Base-by-base conservation (phyloP, 73 alveolate genomes). In the Paramecium primaurelia region DNA sequence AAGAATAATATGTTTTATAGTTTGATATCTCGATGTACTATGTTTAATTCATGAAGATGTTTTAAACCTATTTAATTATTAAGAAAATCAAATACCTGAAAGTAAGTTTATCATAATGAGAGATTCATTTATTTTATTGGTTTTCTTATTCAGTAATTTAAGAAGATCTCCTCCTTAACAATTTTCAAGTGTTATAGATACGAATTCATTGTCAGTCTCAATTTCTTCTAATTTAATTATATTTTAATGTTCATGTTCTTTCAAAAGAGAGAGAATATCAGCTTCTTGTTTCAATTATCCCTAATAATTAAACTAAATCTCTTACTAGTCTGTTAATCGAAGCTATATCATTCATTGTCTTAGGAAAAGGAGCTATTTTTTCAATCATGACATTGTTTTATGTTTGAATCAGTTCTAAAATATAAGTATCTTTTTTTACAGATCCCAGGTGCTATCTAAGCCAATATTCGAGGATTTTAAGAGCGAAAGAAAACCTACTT, bases 81-180 rank as follows among this genome's bases (percentile, higher is more conserved):
- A n/a, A 37, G 18, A 37, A 6, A 1, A 73, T 36, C 14, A 3
- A 37, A 6, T 80, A 45, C 91, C 91, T 26, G 47, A 49, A 34
- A 80, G 42, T 49, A 80, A 12, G 47, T 36, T 26, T 10, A 8
- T 8, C 91, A 80, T 80, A 34, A 80, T 3, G 14, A 9, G 22
- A 25, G 77, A 77, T 1, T 45, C 26, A 42, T 80, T 30, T 44
- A 80, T n/a, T n/a, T 18, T 30, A 20, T 3, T 45, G 28, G 49
- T 18, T 80, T 80, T 80, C 58, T 28, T 45, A 26, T 80, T 80
- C 4, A 80, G 6, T 26, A 40, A 8, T 22, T 80, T 44, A 11
- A 80, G 49, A 0, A 80, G 58, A 36, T 80, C 91, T 6, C 91
- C 91, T 42, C 91, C 91, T 80, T 44, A 10, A 25, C 91, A 80